These are phyloP conservation scores for Mortierella sp. DNA, from an alignment of 371 early-diverging fungal species.

Conservation along the genomic window DNA sequence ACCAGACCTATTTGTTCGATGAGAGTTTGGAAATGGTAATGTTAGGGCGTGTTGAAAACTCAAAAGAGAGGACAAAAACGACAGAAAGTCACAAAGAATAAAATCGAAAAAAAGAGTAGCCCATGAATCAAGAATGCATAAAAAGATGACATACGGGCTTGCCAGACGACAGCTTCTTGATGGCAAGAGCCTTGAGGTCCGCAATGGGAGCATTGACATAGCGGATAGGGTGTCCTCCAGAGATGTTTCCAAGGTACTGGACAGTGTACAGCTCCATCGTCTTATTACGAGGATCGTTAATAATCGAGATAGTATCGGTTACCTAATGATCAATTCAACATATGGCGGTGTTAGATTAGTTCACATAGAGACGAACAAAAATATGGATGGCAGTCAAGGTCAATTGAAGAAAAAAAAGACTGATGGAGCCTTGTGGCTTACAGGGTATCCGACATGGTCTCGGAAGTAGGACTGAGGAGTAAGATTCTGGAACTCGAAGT, in stretches of 20 bases:
- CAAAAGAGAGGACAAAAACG: not conserved
- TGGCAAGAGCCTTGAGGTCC: conserved; percentile 73
- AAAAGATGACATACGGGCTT: conserved; percentile 63
- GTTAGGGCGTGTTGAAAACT: not conserved
- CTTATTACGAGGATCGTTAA: conserved; percentile 86
- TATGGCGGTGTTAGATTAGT: not conserved
- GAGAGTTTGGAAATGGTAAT: not conserved
- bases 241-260: conserved; percentile 82
- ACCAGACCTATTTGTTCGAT: conserved; percentile 73
- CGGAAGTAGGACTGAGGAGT: conserved; percentile 79
- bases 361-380: conserved; percentile 8
- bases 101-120: not conserved
- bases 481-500: conserved; percentile 64
- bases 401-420: too few species aligned
- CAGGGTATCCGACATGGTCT: conserved; percentile 74
- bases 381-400: not conserved
- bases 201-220: conserved; percentile 77
- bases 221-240: conserved; percentile 75
- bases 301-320: conserved; percentile 76
- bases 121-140: not conserved
- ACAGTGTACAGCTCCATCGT: conserved; percentile 78
- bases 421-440: conserved; percentile 35
- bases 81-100: not conserved
- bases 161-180: conserved; percentile 71
- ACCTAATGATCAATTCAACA: conserved; percentile 59